A percentile compares a stretch with the other conserved stretches of the same genome.
These are phyloP conservation scores for Haberlea rhodopensis DNA, from an alignment of 257 asterid genomes.

Conservation along the genomic window DNA sequence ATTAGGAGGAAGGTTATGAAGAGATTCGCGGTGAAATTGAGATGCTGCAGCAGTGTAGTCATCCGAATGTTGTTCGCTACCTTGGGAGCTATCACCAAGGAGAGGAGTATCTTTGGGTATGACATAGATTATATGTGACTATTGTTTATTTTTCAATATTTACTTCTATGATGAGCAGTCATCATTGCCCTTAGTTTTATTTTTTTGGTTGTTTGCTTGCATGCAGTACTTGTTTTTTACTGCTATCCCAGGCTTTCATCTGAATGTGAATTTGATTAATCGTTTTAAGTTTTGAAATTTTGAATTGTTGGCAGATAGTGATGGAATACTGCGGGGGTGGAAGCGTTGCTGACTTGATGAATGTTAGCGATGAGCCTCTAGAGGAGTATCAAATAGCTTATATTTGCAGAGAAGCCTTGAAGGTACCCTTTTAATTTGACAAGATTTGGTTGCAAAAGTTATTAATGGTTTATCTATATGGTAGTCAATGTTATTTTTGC, in stretches of 20 bases:
- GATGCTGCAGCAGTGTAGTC: constrained; percentile 99
- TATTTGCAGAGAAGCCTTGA: constrained; percentile 87
- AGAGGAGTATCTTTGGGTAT: constrained; percentile 97
- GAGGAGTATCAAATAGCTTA: constrained; percentile 93
- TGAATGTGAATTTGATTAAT: constrained; percentile 18
- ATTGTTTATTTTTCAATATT: constrained; percentile 6
- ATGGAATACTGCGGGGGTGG: constrained; percentile 99
- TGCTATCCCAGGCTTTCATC: too few species aligned
- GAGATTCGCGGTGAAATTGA: constrained; percentile 97
- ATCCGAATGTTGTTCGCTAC: constrained; percentile 99
- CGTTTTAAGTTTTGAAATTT: constrained; percentile 17
- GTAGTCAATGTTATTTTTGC: constrained; percentile 1
- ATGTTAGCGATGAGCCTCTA: constrained; percentile 76
- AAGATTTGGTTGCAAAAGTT: constrained; percentile 16
- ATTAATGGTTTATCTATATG: constrained; percentile 14
- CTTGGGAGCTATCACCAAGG: constrained; percentile 98
- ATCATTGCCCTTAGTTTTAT: background rate
- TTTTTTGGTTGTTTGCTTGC: constrained; percentile 13
- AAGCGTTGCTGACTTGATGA: constrained; percentile 97
- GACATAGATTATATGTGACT: constrained; percentile 27
- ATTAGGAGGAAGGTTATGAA: constrained; percentile 98
- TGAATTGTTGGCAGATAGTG: constrained; percentile 75
- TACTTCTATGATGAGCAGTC: constrained; percentile 4
- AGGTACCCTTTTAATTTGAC: constrained; percentile 49
- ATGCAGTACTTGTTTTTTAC: too few species aligned